Conservation (phyloP, 768 basidiomycete genomes). For the Phaeotremella fagi region DNA sequence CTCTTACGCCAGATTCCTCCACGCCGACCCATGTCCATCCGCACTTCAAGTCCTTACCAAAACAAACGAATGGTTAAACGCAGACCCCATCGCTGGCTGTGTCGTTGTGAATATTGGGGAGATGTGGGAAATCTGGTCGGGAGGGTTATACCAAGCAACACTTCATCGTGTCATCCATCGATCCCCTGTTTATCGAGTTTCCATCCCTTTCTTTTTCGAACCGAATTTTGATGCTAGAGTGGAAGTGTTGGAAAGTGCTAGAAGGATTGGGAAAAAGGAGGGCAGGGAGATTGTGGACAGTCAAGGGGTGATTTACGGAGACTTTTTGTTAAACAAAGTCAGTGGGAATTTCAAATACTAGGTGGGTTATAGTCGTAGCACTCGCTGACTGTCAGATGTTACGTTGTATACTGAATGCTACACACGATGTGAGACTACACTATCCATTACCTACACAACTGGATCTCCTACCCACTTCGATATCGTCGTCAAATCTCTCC, state of each 20-base stretch:
- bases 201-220: slow-evolving; percentile 93
- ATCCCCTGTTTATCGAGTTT: slow-evolving; percentile 68
- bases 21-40: slow-evolving; percentile 70
- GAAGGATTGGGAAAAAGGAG: slow-evolving; percentile 51
- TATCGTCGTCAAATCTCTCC: no score
- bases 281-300: slow-evolving; percentile 15
- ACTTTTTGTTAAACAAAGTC: slow-evolving; percentile 71
- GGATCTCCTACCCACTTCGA: no score
- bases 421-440: no score
- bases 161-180: slow-evolving; percentile 82
- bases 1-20: no score
- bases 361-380: no score
- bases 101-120: slow-evolving; percentile 89
- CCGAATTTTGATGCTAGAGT: slow-evolving; percentile 74
- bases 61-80: slow-evolving; percentile 62
- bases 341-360: slow-evolving; percentile 58
- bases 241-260: slow-evolving; percentile 61
- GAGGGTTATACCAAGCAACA: slow-evolving; percentile 79
- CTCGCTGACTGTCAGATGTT: no score
- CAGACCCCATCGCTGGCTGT: slow-evolving; percentile 75
- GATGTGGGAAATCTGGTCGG: slow-evolving; percentile 87
- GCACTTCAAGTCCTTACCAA: slow-evolving; percentile 71
- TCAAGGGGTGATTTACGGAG: slow-evolving; percentile 64
- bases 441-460: no score
- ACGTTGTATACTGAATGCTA: no score